A percentile compares a stretch with the other conserved stretches of the same genome.
These are phyloP conservation scores for Tagetes erecta DNA, from an alignment of 129 eudicot species.

Conservation along the genomic window DNA sequence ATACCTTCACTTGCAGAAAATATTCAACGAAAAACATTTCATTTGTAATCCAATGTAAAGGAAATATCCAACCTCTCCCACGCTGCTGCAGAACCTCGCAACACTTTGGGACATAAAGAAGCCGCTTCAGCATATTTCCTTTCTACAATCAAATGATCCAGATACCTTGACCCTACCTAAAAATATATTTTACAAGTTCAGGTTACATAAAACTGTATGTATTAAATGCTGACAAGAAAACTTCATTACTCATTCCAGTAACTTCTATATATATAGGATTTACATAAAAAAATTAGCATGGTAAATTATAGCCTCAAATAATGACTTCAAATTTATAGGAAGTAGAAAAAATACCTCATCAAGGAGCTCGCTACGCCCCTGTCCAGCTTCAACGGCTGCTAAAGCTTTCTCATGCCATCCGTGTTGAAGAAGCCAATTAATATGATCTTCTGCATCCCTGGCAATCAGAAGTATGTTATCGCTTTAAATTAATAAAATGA, in stretches of 20 bases:
- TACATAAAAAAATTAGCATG: neutral
- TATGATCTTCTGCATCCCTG: slow-evolving; percentile 98
- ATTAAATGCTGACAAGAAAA: neutral
- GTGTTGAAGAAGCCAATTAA: slow-evolving; percentile 95
- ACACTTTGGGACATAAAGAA: slow-evolving; percentile 90
- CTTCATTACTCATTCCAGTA: slow-evolving; percentile 5
- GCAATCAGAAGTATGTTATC: slow-evolving; percentile 23
- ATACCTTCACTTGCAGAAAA: slow-evolving; percentile 14
- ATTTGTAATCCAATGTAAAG: slow-evolving; percentile 6
- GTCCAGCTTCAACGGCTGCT: slow-evolving; percentile 93
- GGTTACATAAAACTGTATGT: neutral
- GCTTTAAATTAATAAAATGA: neutral
- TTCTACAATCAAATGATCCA: slow-evolving; percentile 94
- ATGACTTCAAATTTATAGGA: neutral
- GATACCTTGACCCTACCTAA: slow-evolving; percentile 91
- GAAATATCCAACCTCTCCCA: slow-evolving; percentile 79
- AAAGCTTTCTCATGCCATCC: slow-evolving; percentile 97
- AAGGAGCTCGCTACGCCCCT: slow-evolving; percentile 87
- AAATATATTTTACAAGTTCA: neutral
- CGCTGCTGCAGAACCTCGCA: slow-evolving; percentile 91
- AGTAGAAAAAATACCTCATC: slow-evolving; percentile 62
- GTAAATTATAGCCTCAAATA: slow-evolving; percentile 10
- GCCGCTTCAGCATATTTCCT: slow-evolving; percentile 98
- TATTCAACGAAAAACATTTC: slow-evolving; percentile 10
- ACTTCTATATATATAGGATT: neutral